Evolutionary conservation across 2,329 filamentous ascomycete species (phyloP).

Genomic region (Neoscytalidium dimidiatum): DNA sequence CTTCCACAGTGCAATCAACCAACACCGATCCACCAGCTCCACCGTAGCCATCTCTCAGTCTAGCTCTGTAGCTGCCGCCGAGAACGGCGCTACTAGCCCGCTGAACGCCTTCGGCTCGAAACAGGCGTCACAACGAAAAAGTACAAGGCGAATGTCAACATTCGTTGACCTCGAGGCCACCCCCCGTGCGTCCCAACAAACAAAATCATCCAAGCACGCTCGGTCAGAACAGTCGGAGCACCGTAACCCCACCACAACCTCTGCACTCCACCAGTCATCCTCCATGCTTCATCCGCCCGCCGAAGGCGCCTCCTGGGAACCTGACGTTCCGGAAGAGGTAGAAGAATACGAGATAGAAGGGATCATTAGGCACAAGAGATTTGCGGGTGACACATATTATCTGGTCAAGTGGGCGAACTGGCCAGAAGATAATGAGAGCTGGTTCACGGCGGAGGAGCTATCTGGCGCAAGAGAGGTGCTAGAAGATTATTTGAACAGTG

Average conservation of each 20-base stretch:
- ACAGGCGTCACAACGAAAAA: background rate
- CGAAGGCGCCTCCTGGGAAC: background rate
- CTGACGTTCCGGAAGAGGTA: background rate
- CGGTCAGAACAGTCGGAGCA: background rate
- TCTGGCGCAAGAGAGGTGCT: background rate
- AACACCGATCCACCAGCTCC: background rate
- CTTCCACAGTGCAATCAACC: background rate
- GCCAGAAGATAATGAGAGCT: background rate
- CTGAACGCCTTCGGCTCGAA: background rate
- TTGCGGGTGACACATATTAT: background rate
- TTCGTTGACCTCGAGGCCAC: background rate
- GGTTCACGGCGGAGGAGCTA: background rate
- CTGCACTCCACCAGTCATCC: background rate
- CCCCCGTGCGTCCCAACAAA: background rate
- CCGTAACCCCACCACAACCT: background rate
- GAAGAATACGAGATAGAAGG: background rate
- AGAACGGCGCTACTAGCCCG: background rate
- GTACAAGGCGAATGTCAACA: too few relatives aligned
- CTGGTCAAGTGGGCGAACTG: conserved; percentile 3
- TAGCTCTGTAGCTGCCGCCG: background rate
- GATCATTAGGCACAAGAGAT: background rate
- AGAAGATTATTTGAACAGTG: background rate
- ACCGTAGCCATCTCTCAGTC: background rate
- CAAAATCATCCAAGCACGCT: background rate
- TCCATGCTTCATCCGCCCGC: background rate